A percentile compares a stretch with the other conserved stretches of the same genome.
phyloP scores from a whole-genome alignment of 305 asterid genomes.

The Fraxinus sp. region DNA sequence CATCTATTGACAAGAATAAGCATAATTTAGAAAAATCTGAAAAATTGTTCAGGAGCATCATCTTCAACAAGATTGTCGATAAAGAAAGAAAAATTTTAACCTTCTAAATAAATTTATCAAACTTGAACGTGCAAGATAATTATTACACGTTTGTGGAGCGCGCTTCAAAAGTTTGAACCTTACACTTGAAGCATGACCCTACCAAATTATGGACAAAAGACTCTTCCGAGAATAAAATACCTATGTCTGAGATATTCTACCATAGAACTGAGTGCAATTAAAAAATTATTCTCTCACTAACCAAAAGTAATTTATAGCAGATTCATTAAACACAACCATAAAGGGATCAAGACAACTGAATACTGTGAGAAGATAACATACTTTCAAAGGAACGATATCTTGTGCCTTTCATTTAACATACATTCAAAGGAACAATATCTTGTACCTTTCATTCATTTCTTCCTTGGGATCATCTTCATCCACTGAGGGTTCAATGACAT shows the following conservation, averaged over 20 bases:
- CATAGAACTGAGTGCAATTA: background rate
- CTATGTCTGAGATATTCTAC: background rate
- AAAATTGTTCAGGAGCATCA: background rate
- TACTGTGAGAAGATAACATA: background rate
- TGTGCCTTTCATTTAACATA: conserved; percentile 47
- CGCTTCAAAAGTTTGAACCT: background rate
- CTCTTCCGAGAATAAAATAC: background rate
- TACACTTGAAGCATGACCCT: background rate
- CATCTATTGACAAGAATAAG: conserved; percentile 37
- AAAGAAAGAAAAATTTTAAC: background rate
- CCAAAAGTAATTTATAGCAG: background rate
- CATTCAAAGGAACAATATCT: background rate
- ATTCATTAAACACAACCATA: background rate
- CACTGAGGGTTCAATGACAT: conserved; percentile 67
- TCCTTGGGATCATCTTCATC: conserved; percentile 62
- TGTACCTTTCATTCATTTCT: conserved; percentile 58
- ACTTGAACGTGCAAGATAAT: background rate
- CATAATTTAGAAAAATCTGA: background rate
- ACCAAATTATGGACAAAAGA: background rate
- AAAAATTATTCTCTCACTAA: background rate
- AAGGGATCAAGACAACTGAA: background rate
- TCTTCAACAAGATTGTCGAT: background rate
- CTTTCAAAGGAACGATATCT: background rate
- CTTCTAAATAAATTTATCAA: background rate
- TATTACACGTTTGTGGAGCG: background rate